Percentiles rank a stretch among this genome's conserved stretches.
Evolutionary conservation across 768 basidiomycete genomes (phyloP).

Genomic region (Podaxis sp.): DNA sequence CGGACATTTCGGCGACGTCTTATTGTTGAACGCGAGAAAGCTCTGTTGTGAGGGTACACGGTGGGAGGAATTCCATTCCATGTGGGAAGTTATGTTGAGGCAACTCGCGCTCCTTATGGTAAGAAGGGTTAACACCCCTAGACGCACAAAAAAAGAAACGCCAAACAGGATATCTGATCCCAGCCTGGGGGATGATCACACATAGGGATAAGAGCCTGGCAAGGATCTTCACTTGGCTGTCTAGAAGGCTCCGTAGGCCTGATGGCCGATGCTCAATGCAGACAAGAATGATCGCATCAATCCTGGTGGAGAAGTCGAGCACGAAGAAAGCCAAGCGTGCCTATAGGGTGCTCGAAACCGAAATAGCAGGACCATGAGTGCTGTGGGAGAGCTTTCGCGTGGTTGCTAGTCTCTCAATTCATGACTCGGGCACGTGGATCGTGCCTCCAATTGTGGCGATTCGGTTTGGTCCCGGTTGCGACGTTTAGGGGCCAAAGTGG

Average conservation of each 20-base stretch:
- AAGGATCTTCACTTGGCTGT: background rate
- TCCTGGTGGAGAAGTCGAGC: background rate
- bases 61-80: background rate
- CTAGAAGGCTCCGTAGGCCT: background rate
- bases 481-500: background rate
- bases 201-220: slow-evolving; percentile 7
- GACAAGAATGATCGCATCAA: background rate
- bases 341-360: background rate
- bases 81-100: slow-evolving; percentile 5
- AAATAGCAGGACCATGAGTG: background rate
- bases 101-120: background rate
- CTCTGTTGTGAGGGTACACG: background rate
- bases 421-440: background rate
- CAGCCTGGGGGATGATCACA: slow-evolving; percentile 1
- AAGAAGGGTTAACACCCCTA: background rate
- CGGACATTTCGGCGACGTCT: slow-evolving; percentile 7
- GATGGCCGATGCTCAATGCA: background rate
- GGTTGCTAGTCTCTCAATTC: background rate
- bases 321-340: background rate
- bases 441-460: background rate
- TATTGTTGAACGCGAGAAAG: slow-evolving; percentile 1
- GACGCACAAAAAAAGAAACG: slow-evolving; percentile 9
- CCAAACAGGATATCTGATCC: slow-evolving; percentile 8
- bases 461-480: background rate
- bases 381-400: background rate